Evolutionary conservation across 2,329 filamentous ascomycete species (phyloP).

Genomic region (Coccinonectria pachysandricola): DNA sequence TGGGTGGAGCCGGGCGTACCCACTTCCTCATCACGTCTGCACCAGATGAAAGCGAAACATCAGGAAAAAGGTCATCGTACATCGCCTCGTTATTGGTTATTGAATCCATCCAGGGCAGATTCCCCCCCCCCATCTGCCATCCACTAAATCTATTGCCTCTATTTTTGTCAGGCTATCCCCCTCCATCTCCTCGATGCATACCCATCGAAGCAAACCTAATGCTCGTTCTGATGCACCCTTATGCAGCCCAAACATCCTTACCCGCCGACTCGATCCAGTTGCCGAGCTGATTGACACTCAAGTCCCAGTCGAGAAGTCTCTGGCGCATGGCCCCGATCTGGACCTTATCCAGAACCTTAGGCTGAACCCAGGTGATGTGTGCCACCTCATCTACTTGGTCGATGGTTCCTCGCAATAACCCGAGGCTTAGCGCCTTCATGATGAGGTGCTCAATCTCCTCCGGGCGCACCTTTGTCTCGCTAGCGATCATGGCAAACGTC

Average conservation of each 20-base stretch:
- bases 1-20: too few species aligned
- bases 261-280: slow-evolving; percentile 95
- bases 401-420: slow-evolving; percentile 81
- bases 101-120: too few species aligned
- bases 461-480: slow-evolving; percentile 83
- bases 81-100: too few species aligned
- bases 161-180: too few species aligned
- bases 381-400: slow-evolving; percentile 94
- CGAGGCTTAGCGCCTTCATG: slow-evolving; percentile 97
- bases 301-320: slow-evolving; percentile 87
- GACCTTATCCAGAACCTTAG: slow-evolving; percentile 90
- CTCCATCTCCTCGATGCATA: too few species aligned
- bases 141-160: too few species aligned
- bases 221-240: too few species aligned
- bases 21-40: too few species aligned
- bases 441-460: slow-evolving; percentile 96
- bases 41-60: too few species aligned
- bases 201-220: too few species aligned
- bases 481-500: slow-evolving; percentile 77
- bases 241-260: slow-evolving; percentile 92
- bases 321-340: slow-evolving; percentile 90
- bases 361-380: slow-evolving; percentile 97
- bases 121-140: too few species aligned
- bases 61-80: too few species aligned
- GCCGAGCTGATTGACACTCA: slow-evolving; percentile 87